Conservation (phyloP, 176 grass and related monocot genomes). For the Bolboschoenus planiculmis region DNA sequence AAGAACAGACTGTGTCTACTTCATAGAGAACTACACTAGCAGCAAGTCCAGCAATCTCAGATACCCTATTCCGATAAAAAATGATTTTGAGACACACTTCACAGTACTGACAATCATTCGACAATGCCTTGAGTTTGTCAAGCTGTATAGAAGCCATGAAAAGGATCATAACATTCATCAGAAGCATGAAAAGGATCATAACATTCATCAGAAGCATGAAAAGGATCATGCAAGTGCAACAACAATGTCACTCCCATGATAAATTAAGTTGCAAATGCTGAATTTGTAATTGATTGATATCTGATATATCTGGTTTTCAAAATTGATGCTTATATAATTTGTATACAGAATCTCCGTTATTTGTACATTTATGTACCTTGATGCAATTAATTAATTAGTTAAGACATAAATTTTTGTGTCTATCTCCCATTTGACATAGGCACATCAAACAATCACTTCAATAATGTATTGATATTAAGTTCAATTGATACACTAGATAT, state of each 20-base stretch:
- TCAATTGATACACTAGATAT: background rate
- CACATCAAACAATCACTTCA: background rate
- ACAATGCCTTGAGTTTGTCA: constrained; percentile 82
- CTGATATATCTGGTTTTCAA: background rate
- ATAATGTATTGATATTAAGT: background rate
- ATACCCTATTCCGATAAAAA: constrained; percentile 46
- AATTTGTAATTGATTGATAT: background rate
- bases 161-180: constrained; percentile 27
- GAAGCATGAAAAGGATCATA: constrained; percentile 16
- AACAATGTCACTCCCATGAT: background rate
- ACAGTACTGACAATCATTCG: constrained; percentile 57
- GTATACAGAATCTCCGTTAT: background rate
- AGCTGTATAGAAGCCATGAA: constrained; percentile 49
- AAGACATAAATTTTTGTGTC: background rate
- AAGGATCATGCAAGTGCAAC: constrained; percentile 1
- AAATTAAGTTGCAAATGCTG: background rate
- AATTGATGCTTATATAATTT: background rate
- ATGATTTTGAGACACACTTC: constrained; percentile 76
- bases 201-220: constrained; percentile 17
- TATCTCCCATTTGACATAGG: background rate
- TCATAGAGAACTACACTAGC: constrained; percentile 80
- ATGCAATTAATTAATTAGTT: background rate
- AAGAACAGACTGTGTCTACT: constrained; percentile 69
- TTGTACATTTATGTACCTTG: background rate
- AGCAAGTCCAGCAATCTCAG: constrained; percentile 26